Base-by-base conservation (phyloP, 2,329 filamentous ascomycete species). In the Blastomyces parvus region DNA sequence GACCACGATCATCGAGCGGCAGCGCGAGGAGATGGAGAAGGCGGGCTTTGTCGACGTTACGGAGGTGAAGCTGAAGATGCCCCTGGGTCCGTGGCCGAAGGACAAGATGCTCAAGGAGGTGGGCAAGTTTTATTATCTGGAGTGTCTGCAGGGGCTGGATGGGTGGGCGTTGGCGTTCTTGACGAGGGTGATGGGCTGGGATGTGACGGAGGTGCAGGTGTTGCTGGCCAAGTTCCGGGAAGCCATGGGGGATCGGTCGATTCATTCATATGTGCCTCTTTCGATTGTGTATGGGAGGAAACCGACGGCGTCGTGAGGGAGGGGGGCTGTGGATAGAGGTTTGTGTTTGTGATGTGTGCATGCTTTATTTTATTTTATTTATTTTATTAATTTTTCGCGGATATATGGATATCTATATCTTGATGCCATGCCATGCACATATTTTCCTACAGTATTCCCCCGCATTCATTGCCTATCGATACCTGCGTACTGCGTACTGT, bases 11-110 rank as follows among this genome's bases (percentile, higher is more conserved):
- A 71, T 6, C 74, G 69, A 63, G 72, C 73, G 30, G 66, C 70
- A 48, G 76, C 70, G 59, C 71, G 78, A 8, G 73, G 83, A 38
- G 74, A 77, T 55, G 77, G 80, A 65, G 83, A 81, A 81, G 76
- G 77, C 50, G 76, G 84, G 84, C 0, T 86, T 85, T 63, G 77
- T 82, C 3, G 81, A 86, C 63, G 79, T 86, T 17, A 74, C 81
- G 57, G 79, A 83, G 66, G 76, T 77, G 46, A 70, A 81, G 13
- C 79, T 77, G 67, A 84, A 83, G 70, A 75, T 86, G 5, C 82
- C 82, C 0, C 74, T 80, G 42, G 83, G 83, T 59, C 71, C 76
- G 2, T 84, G 82, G 82, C 78, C 81, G 0, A 74, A 73, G 59
- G 81, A 84, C 62, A 73, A 75, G 14, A 74, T 76, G 17, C 69